Base-by-base conservation (phyloP, 768 basidiomycete species). In the Psilocybe cubensis region DNA sequence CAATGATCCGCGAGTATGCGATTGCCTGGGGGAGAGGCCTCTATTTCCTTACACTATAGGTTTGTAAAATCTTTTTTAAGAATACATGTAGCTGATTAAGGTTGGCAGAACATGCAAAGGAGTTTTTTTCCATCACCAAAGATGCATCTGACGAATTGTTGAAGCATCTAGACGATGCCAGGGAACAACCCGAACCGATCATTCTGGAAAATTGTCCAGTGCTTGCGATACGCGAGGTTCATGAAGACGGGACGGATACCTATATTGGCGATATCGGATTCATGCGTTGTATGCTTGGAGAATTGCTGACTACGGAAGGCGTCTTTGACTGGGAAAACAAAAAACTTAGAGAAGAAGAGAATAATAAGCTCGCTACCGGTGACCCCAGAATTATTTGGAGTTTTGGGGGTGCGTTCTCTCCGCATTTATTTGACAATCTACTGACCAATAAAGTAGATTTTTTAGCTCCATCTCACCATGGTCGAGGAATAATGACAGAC, bases 401-500 rank as follows among this genome's bases (percentile, higher is more conserved):
- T 11, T 68, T 89, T 28, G 89, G 87, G 60, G 78, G 88, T 88
- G 67, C 11, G 80, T 58, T 27, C 7, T 7, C 5, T 11, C 14
- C 27, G 0, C 4, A 11, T 20, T 17, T 18, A 43, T 40, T 58
- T 43, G 7, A 14, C 28, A 48, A 43, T 4, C 27, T n/a, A 23
- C 57, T 20, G 21, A 35, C 41, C 17, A 27, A 45, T 43, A n/a
- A 1, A 17, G 10, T 38, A 88, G 89, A 88, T 65, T 89, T 79
- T 59, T 69, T 91, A 40, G 80, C 77, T 4, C 76, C 83, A 14
- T 80, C 79, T 29, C 81, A 88, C 64, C 88, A 90, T 56, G 78
- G 87, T 27, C 77, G 73, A 61, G 88, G 89, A 0, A 89, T 92
- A 59, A 91, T 91, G 91, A 80, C 82, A 20, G 83, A 81, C n/a